Evolutionary conservation across 2,329 filamentous ascomycete genomes (phyloP).

Genomic region (Arthroderma sp.): DNA sequence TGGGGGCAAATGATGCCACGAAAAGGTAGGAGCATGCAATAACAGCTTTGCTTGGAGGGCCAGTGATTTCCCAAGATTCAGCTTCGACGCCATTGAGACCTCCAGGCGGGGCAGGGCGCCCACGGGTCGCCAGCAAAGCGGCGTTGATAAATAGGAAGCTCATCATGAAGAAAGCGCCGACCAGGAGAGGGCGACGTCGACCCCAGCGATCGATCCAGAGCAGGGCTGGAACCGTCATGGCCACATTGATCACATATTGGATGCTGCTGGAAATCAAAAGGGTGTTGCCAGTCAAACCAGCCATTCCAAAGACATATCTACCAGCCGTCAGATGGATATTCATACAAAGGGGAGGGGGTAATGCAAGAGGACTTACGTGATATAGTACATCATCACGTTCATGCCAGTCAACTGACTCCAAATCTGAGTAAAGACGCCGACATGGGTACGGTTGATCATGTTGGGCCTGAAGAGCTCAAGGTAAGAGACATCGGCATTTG

Average conservation of each 20-base stretch:
- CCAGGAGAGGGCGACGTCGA: constrained; percentile 54
- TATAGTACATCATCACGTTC: constrained; percentile 67
- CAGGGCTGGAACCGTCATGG: constrained; percentile 65
- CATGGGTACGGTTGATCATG: constrained; percentile 63
- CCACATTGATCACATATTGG: constrained; percentile 67
- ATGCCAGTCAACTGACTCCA: constrained; percentile 67
- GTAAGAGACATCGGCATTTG: constrained; percentile 57
- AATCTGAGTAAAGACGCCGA: constrained; percentile 61
- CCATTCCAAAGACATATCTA: constrained; percentile 58
- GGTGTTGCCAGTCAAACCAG: constrained; percentile 48
- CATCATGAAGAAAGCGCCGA: constrained; percentile 53
- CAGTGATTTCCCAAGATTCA: constrained; percentile 28
- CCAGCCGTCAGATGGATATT: neutral
- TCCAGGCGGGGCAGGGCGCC: constrained; percentile 30
- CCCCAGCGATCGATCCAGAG: constrained; percentile 66
- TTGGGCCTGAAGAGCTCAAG: constrained; percentile 58
- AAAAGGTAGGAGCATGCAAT: constrained; percentile 62
- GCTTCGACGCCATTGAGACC: constrained; percentile 22
- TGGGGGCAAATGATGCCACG: constrained; percentile 55
- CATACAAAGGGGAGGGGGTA: neutral
- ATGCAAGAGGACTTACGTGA: constrained; percentile 29
- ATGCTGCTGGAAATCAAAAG: constrained; percentile 56
- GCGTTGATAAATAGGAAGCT: constrained; percentile 35
- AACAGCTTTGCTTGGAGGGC: constrained; percentile 45
- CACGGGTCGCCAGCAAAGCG: constrained; percentile 30